These are phyloP conservation scores for Aaosphaeria arxii DNA, from an alignment of 2,329 filamentous ascomycete species.

Conservation along the genomic window DNA sequence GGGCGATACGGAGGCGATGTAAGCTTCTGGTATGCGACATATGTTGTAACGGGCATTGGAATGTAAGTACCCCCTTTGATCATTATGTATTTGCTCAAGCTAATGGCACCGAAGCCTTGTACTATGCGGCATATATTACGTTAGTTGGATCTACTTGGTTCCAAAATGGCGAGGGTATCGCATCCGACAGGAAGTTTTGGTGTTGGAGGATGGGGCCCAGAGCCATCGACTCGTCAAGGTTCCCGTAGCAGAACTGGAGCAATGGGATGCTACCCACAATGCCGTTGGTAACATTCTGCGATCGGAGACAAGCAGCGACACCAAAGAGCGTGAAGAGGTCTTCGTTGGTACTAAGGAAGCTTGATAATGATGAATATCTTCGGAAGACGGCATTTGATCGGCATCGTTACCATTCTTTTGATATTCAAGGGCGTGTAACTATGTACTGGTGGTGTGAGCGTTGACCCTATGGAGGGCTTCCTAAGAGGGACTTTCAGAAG, in stretches of 20 bases:
- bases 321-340: not conserved
- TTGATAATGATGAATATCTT: too few species aligned
- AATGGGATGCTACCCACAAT: conserved; percentile 62
- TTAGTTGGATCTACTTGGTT: conserved; percentile 56
- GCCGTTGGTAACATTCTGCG: conserved; percentile 21
- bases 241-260: conserved; percentile 47
- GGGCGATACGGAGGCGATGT: conserved; percentile 62
- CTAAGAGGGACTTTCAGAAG: too few species aligned
- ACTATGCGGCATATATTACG: conserved; percentile 57
- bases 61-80: conserved; percentile 50
- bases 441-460: too few species aligned
- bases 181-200: conserved; percentile 55
- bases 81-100: not conserved
- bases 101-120: conserved; percentile 41
- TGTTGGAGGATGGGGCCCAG: conserved; percentile 48
- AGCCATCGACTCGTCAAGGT: conserved; percentile 56
- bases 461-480: too few species aligned
- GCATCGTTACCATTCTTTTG: too few species aligned
- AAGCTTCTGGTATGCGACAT: conserved; percentile 70
- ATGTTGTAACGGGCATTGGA: conserved; percentile 60
- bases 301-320: not conserved
- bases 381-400: too few species aligned
- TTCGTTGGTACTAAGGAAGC: not conserved
- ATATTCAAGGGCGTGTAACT: too few species aligned
- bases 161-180: conserved; percentile 54